phyloP scores from a whole-genome alignment of 2,329 filamentous ascomycete species.

The Alternaria longipes region DNA sequence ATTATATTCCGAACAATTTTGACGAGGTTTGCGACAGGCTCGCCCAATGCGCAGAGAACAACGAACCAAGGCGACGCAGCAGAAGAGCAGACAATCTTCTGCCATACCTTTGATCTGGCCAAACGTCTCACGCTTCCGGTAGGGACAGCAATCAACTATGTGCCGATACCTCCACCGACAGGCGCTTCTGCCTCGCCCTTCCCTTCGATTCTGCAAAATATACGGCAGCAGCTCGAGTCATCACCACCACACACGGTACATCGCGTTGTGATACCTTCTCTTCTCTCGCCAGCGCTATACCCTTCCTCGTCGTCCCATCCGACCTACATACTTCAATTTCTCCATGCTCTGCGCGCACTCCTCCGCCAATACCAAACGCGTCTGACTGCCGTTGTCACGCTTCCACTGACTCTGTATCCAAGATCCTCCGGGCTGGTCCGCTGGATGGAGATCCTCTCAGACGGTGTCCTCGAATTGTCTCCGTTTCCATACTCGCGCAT shows the following conservation, averaged over 20 bases:
- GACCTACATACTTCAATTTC: constrained; percentile 77
- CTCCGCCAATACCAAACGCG: constrained; percentile 72
- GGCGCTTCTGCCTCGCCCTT: constrained; percentile 65
- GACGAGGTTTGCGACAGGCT: constrained; percentile 28
- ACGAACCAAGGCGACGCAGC: constrained; percentile 55
- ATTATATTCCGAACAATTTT: constrained; percentile 20
- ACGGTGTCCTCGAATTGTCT: constrained; percentile 86
- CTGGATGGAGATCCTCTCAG: constrained; percentile 85
- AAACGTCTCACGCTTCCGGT: constrained; percentile 58
- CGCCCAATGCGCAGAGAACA: constrained; percentile 29
- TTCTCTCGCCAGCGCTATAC: constrained; percentile 89
- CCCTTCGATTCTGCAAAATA: constrained; percentile 69
- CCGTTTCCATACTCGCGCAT: constrained; percentile 70
- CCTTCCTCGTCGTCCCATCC: constrained; percentile 74
- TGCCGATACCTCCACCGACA: constrained; percentile 67
- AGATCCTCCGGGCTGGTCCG: constrained; percentile 77
- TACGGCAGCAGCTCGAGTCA: constrained; percentile 63
- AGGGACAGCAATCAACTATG: constrained; percentile 54
- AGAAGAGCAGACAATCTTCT: constrained; percentile 54
- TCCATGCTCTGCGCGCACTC: constrained; percentile 79
- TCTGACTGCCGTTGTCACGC: constrained; percentile 76
- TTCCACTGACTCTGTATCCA: constrained; percentile 83
- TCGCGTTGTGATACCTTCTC: constrained; percentile 81
- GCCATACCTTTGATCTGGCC: constrained; percentile 62
- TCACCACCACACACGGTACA: constrained; percentile 70